These are phyloP conservation scores for Ilyonectria robusta DNA, from an alignment of 2,329 filamentous ascomycete genomes.

Conservation along the genomic window DNA sequence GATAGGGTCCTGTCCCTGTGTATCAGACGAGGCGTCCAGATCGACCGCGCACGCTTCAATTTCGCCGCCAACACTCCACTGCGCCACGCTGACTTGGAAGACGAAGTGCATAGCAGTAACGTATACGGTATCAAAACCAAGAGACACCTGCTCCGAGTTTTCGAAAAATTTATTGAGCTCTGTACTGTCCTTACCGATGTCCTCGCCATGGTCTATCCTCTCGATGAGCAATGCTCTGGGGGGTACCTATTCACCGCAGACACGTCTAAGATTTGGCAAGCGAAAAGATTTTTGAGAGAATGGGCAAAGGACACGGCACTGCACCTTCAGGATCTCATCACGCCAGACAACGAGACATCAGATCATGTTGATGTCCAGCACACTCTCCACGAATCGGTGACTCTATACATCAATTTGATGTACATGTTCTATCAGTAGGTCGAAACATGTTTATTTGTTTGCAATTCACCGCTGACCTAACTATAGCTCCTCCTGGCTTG, in stretches of 20 bases:
- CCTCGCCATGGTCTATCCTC: not conserved
- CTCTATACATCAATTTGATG: slow-evolving; percentile 10
- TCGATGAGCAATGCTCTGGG: not conserved
- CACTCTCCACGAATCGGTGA: not conserved
- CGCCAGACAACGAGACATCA: not conserved
- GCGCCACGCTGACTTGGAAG: not conserved
- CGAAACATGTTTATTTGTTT: too few relatives aligned
- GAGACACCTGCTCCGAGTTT: not conserved
- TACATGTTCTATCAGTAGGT: slow-evolving; percentile 17
- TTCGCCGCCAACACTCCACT: not conserved
- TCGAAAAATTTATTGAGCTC: not conserved
- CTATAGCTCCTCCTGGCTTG: not conserved
- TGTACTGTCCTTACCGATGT: not conserved
- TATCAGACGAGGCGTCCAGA: slow-evolving; percentile 3
- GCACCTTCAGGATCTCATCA: not conserved
- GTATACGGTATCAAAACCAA: not conserved
- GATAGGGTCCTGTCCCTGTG: slow-evolving; percentile 7
- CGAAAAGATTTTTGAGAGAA: not conserved
- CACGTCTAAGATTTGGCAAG: not conserved
- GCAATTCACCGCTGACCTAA: too few relatives aligned
- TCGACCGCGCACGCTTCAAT: not conserved
- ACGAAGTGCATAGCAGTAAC: not conserved
- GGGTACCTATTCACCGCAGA: not conserved
- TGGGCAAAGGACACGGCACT: not conserved
- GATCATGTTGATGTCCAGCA: not conserved